phyloP scores from a whole-genome alignment of 805 yeast species.

The Dipodascopsis uninucleata region DNA sequence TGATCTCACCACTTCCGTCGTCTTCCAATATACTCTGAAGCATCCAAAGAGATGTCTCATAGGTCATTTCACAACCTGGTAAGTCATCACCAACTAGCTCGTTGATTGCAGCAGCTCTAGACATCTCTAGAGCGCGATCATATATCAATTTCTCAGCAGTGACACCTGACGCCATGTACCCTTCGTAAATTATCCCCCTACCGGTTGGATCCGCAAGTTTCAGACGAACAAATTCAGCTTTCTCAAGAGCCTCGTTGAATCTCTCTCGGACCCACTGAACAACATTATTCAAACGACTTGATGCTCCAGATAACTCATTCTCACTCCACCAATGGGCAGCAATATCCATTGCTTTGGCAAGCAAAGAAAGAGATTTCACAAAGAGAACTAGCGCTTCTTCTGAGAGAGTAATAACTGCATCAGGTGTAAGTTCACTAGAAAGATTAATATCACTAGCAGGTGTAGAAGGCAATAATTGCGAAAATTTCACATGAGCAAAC shows the following conservation, averaged over 20 bases:
- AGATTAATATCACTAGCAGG: constrained; percentile 18
- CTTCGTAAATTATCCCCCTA: constrained; percentile 2
- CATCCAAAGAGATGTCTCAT: constrained; percentile 95
- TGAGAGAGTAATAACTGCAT: constrained; percentile 48
- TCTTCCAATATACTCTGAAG: constrained; percentile 65
- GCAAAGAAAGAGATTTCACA: constrained; percentile 73
- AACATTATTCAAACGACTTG: constrained; percentile 40
- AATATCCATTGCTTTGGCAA: constrained; percentile 79
- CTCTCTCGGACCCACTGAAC: constrained; percentile 90
- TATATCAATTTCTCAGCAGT: constrained; percentile 70
- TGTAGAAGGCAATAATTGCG: constrained; percentile 76
- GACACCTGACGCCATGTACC: constrained; percentile 12
- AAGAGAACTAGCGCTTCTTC: constrained; percentile 85
- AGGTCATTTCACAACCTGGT: constrained; percentile 77
- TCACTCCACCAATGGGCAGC: constrained; percentile 89
- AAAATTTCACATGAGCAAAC: constrained; percentile 86
- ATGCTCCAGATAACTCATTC: constrained; percentile 36
- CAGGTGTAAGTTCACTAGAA: constrained; percentile 33
- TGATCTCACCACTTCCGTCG: constrained; percentile 46
- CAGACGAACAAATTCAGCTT: constrained; percentile 70
- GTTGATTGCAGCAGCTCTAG: constrained; percentile 84
- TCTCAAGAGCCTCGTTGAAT: constrained; percentile 83
- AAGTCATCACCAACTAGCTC: constrained; percentile 75
- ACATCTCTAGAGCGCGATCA: constrained; percentile 90
- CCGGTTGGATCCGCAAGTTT: constrained; percentile 24